Base-by-base conservation (phyloP, 2,329 filamentous ascomycete species). In the Colletotrichum sp. region DNA sequence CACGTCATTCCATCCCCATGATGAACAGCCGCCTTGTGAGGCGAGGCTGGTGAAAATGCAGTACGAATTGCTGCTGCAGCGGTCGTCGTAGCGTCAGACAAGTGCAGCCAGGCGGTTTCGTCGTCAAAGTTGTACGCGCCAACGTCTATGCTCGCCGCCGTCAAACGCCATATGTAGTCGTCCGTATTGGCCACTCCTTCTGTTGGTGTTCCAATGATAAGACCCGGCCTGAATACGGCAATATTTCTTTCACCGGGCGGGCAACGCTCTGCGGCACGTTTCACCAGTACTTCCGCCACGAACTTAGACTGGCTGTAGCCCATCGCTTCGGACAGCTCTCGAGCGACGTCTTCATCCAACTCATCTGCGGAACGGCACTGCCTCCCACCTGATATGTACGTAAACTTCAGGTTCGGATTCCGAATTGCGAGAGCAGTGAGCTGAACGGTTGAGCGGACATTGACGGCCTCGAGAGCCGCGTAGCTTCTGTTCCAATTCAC, bases 301-400 rank as follows among this genome's bases (percentile, higher is more conserved):
- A 80, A 80, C 60, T 80, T 80, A 3, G 79, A 79, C 69, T 80
- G 79, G 59, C 67, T 77, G 55, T 80, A 80, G 2, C 77, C 77
- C 26, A 77, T 80, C 70, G 39, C 79, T 55, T 36, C n/a, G 2
- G 68, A 64, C 9, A 75, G 72, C 5, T 75, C 72, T 12, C 12
- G 60, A 13, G 68, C 72, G 1, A 75, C n/a, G 6, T 72, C 68
- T 1, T 62, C 49, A 8, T 72, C 72, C 5, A 8, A 4, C 18
- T 72, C 68, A 2, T 32, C 21, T 4, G 21, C 26, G 10, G 21
- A 28, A 7, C 24, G 36, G 68, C 60, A 72, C 28, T 75, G 72
- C 8, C 72, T 69, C 10, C 72, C 72, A 1, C 72, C 72, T 6
- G 72, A 75, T 7, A 75, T 15, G 12, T 62, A 75, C 2, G n/a